Base-by-base conservation (phyloP, 805 yeast genomes). In the Komagataella phaffii region DNA sequence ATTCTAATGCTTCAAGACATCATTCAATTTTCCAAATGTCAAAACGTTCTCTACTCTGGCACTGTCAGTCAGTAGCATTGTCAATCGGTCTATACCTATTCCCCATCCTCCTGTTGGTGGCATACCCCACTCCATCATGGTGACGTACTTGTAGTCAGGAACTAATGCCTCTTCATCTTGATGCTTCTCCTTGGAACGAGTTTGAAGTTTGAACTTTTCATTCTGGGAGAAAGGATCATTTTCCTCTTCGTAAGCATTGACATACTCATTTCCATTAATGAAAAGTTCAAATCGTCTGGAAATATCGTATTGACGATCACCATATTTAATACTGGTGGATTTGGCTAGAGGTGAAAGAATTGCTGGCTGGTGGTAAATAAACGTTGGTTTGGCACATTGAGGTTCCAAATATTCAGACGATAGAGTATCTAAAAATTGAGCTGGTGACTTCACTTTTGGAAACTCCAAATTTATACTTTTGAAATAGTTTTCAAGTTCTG, bases 51-150 rank as follows among this genome's bases (percentile, higher is more conserved):
- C 91, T 17, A 93, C 89, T 24, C 96, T 70, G 18, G 69, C 69
- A 45, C 75, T 66, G 0, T 78, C 82, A 3, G 85, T 75, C 36
- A 91, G 67, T 17, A 88, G 64, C 97, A 91, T 88, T 50, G 83
- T 81, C 44, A 93, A 65, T 51, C 99, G 67, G 61, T 93, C 99
- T 18, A 93, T 74, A 0, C 99, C 99, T 54, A 95, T 69, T 0
- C 99, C 99, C 87, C 96, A 87, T 0, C 99, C 99, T 2, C 96
- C 98, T 3, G 97, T 91, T 1, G 99, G 99, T 3, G 98, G 97
- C 69, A 93, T 76, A 1, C 96, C 98, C 75, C 83, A 87, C 61
- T 88, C 91, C 90, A 93, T 81, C 14, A 83, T 77, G 46, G 77
- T 74, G 1, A 89, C 78, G 62, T 80, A 93, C 49, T 73, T 72